Percentiles rank a stretch among this genome's conserved stretches.
Conservation (phyloP, 2,329 filamentous ascomycete species). For the Neurospora crassa region DNA sequence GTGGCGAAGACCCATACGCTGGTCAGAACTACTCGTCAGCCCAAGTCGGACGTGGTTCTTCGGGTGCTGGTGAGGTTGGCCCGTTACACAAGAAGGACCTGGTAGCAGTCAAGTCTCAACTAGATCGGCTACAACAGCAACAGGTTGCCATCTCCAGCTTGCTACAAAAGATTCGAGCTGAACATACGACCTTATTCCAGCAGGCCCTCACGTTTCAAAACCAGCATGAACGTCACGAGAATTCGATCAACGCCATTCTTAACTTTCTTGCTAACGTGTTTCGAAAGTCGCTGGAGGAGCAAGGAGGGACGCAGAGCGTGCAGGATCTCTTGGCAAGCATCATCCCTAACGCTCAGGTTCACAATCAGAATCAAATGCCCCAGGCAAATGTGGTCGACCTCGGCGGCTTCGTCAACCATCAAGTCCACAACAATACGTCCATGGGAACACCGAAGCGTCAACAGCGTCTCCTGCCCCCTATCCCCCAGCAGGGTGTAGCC, state of each 20-base stretch:
- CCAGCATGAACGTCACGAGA: slow-evolving; percentile 92
- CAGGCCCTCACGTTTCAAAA: slow-evolving; percentile 85
- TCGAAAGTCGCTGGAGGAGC: slow-evolving; percentile 81
- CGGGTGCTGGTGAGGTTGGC: slow-evolving; percentile 31
- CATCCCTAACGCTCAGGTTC: slow-evolving; percentile 41
- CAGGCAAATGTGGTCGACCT: slow-evolving; percentile 52
- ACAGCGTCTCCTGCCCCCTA: slow-evolving; percentile 45
- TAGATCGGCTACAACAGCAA: slow-evolving; percentile 73
- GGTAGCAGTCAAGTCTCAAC: slow-evolving; percentile 64
- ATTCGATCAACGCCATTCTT: slow-evolving; percentile 96
- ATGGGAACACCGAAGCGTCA: slow-evolving; percentile 39
- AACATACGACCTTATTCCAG: slow-evolving; percentile 80
- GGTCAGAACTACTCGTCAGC: slow-evolving; percentile 12
- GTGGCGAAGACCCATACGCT: slow-evolving; percentile 30
- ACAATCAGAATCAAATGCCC: slow-evolving; percentile 31
- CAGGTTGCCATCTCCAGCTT: slow-evolving; percentile 79
- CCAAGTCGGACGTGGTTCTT: slow-evolving; percentile 10
- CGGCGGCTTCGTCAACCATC: slow-evolving; percentile 46
- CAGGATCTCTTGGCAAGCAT: slow-evolving; percentile 75
- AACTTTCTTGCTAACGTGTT: slow-evolving; percentile 97
- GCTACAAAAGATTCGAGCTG: slow-evolving; percentile 69
- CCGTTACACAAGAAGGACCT: slow-evolving; percentile 63
- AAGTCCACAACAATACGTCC: slow-evolving; percentile 28
- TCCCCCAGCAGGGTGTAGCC: slow-evolving; percentile 31
- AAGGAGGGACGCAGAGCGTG: slow-evolving; percentile 65